phyloP scores from a whole-genome alignment of 805 yeast species.

The Candida palmyrensis region DNA sequence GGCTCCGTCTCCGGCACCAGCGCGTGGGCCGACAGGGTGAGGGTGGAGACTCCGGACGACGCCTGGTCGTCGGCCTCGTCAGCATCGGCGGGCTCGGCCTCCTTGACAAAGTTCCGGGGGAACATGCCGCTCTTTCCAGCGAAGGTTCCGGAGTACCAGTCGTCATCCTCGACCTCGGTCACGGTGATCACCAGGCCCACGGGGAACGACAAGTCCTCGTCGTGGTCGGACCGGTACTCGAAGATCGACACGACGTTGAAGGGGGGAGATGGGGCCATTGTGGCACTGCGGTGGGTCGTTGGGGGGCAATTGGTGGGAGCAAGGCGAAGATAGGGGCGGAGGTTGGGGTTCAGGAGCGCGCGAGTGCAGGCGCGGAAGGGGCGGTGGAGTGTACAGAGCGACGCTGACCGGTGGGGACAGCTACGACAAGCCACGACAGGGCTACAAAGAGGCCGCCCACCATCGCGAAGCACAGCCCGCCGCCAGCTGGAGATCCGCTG shows the following conservation, averaged over 20 bases:
- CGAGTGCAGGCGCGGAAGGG: too few species aligned
- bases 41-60: slow-evolving; percentile 7
- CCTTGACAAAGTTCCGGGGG: slow-evolving; percentile 77
- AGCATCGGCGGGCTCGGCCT: slow-evolving; percentile 5
- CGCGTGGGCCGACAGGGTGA: slow-evolving; percentile 6
- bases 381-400: too few species aligned
- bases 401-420: too few species aligned
- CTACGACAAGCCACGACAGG: too few species aligned
- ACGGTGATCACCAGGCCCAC: slow-evolving; percentile 71
- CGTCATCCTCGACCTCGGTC: slow-evolving; percentile 78
- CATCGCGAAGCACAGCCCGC: too few species aligned
- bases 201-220: slow-evolving; percentile 75
- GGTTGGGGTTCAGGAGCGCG: too few species aligned
- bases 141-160: slow-evolving; percentile 80
- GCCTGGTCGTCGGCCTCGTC: slow-evolving; percentile 3
- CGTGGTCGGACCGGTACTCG: slow-evolving; percentile 57
- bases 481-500: too few species aligned
- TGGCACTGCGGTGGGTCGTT: not conserved
- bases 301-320: too few species aligned
- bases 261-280: slow-evolving; percentile 33
- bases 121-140: slow-evolving; percentile 73
- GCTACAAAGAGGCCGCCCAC: too few species aligned
- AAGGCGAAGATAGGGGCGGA: too few species aligned
- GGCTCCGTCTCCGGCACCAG: slow-evolving; percentile 6
- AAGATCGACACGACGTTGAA: slow-evolving; percentile 65